Evolutionary conservation across 441 rosid species (phyloP).

Genomic region (Pelargonium myrrhifolium): DNA sequence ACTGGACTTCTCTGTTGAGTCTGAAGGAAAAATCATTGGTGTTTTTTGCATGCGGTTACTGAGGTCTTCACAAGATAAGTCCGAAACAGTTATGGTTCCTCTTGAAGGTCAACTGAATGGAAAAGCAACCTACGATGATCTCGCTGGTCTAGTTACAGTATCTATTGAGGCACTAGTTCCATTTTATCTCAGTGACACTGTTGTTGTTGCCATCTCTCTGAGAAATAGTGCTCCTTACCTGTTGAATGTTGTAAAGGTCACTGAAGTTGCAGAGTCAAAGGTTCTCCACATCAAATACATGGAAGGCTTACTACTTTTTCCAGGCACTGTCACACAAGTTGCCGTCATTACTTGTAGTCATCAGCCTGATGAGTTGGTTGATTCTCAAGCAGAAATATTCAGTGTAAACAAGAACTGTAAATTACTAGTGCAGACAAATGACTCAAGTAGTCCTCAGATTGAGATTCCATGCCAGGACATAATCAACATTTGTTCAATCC

Average conservation of each 20-base stretch:
- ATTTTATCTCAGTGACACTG: slow-evolving; percentile 27
- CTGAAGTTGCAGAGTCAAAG: slow-evolving; percentile 31
- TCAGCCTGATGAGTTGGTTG: slow-evolving; percentile 24
- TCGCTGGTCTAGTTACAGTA: slow-evolving; percentile 28
- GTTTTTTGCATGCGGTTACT: slow-evolving; percentile 45
- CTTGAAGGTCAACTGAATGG: slow-evolving; percentile 44
- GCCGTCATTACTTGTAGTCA: slow-evolving; percentile 38
- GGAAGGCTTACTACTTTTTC: slow-evolving; percentile 58
- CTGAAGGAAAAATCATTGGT: slow-evolving; percentile 41
- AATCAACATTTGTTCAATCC: slow-evolving; percentile 29
- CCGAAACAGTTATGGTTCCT: slow-evolving; percentile 48
- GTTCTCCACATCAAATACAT: slow-evolving; percentile 41
- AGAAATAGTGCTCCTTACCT: slow-evolving; percentile 38
- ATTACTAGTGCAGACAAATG: slow-evolving; percentile 46
- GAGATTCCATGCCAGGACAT: slow-evolving; percentile 50
- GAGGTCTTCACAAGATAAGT: slow-evolving; percentile 36
- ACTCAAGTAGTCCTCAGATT: slow-evolving; percentile 40
- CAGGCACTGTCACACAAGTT: slow-evolving; percentile 45
- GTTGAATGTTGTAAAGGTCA: slow-evolving; percentile 34
- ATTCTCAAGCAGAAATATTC: slow-evolving; percentile 26
- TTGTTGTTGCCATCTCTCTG: slow-evolving; percentile 39
- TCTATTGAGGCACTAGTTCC: slow-evolving; percentile 37
- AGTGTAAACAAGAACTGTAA: slow-evolving; percentile 32
- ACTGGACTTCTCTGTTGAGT: slow-evolving; percentile 43
- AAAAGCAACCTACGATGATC: slow-evolving; percentile 24